phyloP scores from a whole-genome alignment of 495 filamentous ascomycete species.

The Talaromyces thailandensis region DNA sequence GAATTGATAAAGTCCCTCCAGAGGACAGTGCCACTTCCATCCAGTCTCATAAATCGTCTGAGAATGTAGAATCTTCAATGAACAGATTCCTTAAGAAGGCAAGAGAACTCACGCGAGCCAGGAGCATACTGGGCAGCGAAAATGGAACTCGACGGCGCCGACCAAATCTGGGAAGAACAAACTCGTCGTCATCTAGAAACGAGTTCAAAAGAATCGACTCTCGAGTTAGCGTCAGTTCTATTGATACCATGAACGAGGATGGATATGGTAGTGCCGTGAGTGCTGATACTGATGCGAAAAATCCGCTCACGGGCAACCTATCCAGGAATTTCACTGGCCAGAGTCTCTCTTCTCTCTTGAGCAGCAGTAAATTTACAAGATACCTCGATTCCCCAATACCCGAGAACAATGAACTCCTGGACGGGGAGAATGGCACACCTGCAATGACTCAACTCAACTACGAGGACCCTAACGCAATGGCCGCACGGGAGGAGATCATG shows the following conservation, averaged over 20 bases:
- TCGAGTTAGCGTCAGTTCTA: conserved; percentile 45
- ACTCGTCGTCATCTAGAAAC: conserved; percentile 26
- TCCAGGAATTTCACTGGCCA: conserved; percentile 11
- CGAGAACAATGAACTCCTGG: conserved; percentile 18
- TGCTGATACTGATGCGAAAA: conserved; percentile 18
- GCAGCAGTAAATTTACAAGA: conserved; percentile 25
- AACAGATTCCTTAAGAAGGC: conserved; percentile 34
- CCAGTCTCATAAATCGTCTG: conserved; percentile 12
- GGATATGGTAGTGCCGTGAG: conserved; percentile 39
- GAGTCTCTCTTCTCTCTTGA: conserved; percentile 25
- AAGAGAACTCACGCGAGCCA: conserved; percentile 26
- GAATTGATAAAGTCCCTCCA: neutral
- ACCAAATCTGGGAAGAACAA: conserved; percentile 41
- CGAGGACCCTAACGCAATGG: conserved; percentile 41
- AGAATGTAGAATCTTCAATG: conserved; percentile 28
- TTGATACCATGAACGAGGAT: conserved; percentile 48
- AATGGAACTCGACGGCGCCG: conserved; percentile 18
- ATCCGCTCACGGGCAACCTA: conserved; percentile 15
- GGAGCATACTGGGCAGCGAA: conserved; percentile 11
- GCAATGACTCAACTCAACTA: conserved; percentile 47
- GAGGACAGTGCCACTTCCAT: conserved; percentile 13
- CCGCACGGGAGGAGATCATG: conserved; percentile 39
- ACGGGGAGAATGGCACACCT: conserved; percentile 27
- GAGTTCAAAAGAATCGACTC: conserved; percentile 16
- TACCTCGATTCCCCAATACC: conserved; percentile 12